A percentile compares a stretch with the other conserved stretches of the same genome.
Conservation (phyloP, 768 basidiomycete species). For the Leccinum aurantiacum region DNA sequence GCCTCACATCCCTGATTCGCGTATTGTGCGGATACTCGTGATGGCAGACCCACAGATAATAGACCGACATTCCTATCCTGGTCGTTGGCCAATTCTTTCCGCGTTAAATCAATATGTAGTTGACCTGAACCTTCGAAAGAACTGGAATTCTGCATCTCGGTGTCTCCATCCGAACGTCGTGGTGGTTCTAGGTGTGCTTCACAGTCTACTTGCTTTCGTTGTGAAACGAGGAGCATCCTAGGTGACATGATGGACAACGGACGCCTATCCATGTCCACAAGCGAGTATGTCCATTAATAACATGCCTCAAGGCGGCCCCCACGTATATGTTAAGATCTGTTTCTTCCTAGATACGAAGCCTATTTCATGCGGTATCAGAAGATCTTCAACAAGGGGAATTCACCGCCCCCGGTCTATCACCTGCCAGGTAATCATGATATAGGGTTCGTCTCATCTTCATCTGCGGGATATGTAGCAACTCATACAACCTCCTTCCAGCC, state of each 20-base stretch:
- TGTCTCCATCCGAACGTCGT: constrained; percentile 65
- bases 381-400: constrained; percentile 58
- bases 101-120: constrained; percentile 63
- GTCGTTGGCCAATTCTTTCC: constrained; percentile 51
- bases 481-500: constrained; percentile 18
- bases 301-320: not conserved
- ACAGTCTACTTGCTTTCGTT: not conserved
- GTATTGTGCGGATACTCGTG: constrained; percentile 50
- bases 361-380: constrained; percentile 67
- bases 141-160: constrained; percentile 65
- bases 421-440: constrained; percentile 93
- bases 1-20: constrained; percentile 22
- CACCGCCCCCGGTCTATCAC: constrained; percentile 56
- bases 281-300: constrained; percentile 55
- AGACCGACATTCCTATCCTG: constrained; percentile 72
- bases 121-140: constrained; percentile 83
- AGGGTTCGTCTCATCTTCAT: constrained; percentile 47
- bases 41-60: constrained; percentile 89
- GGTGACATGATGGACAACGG: constrained; percentile 90
- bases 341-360: constrained; percentile 59
- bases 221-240: constrained; percentile 4
- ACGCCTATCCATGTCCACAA: constrained; percentile 56
- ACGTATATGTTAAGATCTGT: constrained; percentile 8
- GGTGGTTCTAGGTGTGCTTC: constrained; percentile 63
- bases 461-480: not conserved